A percentile compares a stretch with the other conserved stretches of the same genome.
These are phyloP conservation scores for Usnea hakonensis DNA, from an alignment of 495 filamentous ascomycete species.

Conservation along the genomic window DNA sequence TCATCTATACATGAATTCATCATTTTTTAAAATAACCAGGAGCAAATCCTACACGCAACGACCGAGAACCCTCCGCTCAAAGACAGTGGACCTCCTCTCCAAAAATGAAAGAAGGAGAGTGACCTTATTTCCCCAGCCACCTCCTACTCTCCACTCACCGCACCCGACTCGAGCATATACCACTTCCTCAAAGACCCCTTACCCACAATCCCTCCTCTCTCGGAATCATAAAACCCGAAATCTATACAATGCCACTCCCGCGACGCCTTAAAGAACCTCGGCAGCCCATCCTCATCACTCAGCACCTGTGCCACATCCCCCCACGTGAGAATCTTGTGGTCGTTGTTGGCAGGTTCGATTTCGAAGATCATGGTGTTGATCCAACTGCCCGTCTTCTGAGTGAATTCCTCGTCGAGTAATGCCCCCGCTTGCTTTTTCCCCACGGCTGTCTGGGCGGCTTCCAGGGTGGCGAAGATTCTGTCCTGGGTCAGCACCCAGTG, in stretches of 20 bases:
- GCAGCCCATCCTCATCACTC: neutral
- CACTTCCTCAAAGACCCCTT: neutral
- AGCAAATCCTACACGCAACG: too few species aligned
- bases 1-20: too few species aligned
- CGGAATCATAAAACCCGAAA: neutral
- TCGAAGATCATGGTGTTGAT: slow-evolving; percentile 3
- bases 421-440: neutral
- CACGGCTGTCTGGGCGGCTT: slow-evolving; percentile 1
- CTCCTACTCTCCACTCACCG: too few species aligned
- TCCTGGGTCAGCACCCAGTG: neutral
- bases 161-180: neutral
- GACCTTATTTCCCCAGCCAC: too few species aligned
- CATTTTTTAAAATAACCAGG: too few species aligned
- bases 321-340: neutral
- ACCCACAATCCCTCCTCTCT: neutral
- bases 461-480: neutral
- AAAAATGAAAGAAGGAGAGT: too few species aligned
- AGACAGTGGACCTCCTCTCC: too few species aligned
- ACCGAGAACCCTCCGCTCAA: too few species aligned
- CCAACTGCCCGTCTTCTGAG: neutral
- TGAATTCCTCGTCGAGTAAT: slow-evolving; percentile 2
- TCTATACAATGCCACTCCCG: neutral
- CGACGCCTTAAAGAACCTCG: neutral
- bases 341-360: neutral
- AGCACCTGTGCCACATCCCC: neutral